Evolutionary conservation across 2,329 filamentous ascomycete species (phyloP), one percentile per base, ranked within the genome.

Genomic region (Dactylellina drechsleri): DNA sequence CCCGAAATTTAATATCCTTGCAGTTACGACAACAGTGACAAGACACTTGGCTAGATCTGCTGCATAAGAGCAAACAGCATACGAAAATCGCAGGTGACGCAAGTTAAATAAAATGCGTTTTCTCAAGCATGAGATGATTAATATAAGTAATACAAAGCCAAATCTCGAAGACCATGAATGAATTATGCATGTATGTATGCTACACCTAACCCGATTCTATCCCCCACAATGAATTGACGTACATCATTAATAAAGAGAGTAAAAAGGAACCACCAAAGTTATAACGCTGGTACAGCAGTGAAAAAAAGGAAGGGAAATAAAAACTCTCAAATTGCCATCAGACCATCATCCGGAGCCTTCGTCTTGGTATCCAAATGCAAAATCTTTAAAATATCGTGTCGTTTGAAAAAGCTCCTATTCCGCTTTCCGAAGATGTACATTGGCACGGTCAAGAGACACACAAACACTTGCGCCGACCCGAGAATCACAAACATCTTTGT

Each of bases 381-480:
- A 66, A 85, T 82, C 78, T 84, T 83, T 54, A 95, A 82, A 23
- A 94, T 83, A 81, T 95, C 89, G 80, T 94, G 86, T n/a, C 88
- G 86, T 77, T 91, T 85, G 80, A 91, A 93, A 81, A 90, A 93
- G 18, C 87, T 88, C 59, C 92, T 86, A 76, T 92, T 90, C 67
- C 87, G 85, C 83, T 96, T 96, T 7, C 92, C 92, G 45, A 65
- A 71, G 13, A 71, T 53, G 28, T 71, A 90, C 85, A 90, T 87
- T 0, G 92, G 91, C 68, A 97, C 85, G 62, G 89, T 92, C 77
- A 91, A 81, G 58, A 90, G 81, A 81, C 92, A 97, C 57, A 96
- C 84, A 1, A 85, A 89, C 0, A 96, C 85, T 82, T 97, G 92
- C 16, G 96, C 88, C 41, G 88, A 90, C 1, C 88, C 89, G 54